Percentiles rank a stretch among this genome's conserved stretches.
Evolutionary conservation across 371 early-diverging fungal genomes (phyloP).

Genomic region (Mortierella sp.): DNA sequence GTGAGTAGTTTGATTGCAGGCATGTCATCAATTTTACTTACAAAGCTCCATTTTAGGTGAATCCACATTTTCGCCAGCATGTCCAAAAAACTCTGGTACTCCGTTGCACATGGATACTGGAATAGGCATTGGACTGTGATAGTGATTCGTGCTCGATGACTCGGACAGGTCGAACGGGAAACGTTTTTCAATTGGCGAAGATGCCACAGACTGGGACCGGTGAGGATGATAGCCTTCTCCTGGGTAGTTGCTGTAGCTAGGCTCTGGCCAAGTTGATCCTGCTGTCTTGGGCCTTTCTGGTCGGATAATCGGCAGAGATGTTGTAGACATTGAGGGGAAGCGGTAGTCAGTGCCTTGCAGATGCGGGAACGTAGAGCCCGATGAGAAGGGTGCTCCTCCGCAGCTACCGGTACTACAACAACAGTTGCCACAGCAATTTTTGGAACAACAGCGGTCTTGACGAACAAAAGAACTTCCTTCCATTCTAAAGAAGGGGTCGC

Average conservation of each 20-base stretch:
- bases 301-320: neutral
- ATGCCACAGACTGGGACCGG: neutral
- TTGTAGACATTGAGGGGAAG: neutral
- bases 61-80: neutral
- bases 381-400: conserved; percentile 4
- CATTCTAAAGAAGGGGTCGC: no score
- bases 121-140: neutral
- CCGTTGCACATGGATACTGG: neutral
- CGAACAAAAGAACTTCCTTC: no score
- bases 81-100: neutral
- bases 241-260: neutral
- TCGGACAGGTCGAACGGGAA: conserved; percentile 1
- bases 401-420: no score
- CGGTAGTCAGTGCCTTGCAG: neutral
- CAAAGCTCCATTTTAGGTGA: conserved; percentile 15
- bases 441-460: no score
- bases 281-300: neutral
- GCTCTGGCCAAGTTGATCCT: neutral
- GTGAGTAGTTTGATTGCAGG: neutral
- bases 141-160: neutral
- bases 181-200: conserved; percentile 13
- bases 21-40: conserved; percentile 7
- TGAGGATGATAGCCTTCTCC: no score
- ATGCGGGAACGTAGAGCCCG: neutral
- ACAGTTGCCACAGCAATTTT: no score